These are phyloP conservation scores for Talaromyces sp. DNA, from an alignment of 2,329 filamentous ascomycete genomes.

Conservation along the genomic window DNA sequence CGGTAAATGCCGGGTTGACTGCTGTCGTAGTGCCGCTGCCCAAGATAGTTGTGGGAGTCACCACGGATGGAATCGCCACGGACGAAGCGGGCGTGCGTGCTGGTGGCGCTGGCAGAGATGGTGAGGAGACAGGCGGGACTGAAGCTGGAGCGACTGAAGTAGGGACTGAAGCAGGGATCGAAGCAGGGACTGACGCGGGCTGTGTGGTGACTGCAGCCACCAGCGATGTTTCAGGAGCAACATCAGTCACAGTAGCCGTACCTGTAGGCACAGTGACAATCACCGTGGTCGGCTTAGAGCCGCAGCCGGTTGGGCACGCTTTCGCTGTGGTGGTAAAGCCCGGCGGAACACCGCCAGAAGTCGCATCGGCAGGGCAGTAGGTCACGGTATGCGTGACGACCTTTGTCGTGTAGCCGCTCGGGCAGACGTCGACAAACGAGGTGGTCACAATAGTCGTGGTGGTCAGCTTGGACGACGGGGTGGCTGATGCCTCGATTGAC, in stretches of 20 bases:
- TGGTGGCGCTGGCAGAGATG: background rate
- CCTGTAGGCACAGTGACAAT: slow-evolving; percentile 27
- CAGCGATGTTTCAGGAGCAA: background rate
- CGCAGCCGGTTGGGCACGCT: slow-evolving; percentile 33
- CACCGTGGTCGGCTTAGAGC: slow-evolving; percentile 33
- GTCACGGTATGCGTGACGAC: slow-evolving; percentile 36
- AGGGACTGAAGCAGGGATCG: background rate
- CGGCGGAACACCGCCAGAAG: slow-evolving; percentile 21
- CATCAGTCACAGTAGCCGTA: background rate
- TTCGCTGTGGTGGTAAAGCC: slow-evolving; percentile 40
- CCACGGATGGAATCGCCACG: background rate
- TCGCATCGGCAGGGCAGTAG: slow-evolving; percentile 29
- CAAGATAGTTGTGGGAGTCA: background rate
- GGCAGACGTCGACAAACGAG: slow-evolving; percentile 39
- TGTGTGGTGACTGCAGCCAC: background rate
- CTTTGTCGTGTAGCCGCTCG: slow-evolving; percentile 39
- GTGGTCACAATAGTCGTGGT: slow-evolving; percentile 36
- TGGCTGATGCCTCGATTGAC: background rate
- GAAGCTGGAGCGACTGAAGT: background rate
- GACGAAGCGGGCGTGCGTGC: background rate
- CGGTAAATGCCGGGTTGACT: slow-evolving; percentile 9
- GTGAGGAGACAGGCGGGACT: background rate
- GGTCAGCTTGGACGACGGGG: slow-evolving; percentile 15
- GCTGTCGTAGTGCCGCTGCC: background rate
- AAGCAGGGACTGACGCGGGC: background rate